These are phyloP conservation scores for Fusarium sambucinum DNA, from an alignment of 2,329 filamentous ascomycete genomes.

Conservation along the genomic window DNA sequence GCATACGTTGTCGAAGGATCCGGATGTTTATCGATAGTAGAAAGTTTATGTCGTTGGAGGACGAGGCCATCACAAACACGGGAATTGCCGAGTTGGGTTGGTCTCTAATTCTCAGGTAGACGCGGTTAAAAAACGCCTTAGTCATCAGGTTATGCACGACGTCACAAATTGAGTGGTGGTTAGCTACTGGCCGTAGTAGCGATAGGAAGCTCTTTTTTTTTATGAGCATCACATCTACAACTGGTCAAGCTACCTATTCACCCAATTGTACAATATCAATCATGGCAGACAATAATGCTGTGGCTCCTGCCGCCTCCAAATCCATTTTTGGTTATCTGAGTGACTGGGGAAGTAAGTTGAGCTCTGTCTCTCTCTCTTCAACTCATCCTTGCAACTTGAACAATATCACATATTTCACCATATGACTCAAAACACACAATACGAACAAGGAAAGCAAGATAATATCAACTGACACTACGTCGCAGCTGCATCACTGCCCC, in stretches of 20 bases:
- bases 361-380: neutral
- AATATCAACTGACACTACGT: slow-evolving; percentile 19
- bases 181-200: neutral
- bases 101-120: neutral
- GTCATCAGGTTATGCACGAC: slow-evolving; percentile 36
- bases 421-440: slow-evolving; percentile 2
- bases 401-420: slow-evolving; percentile 1
- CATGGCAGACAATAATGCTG: slow-evolving; percentile 49
- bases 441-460: neutral
- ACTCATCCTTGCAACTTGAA: slow-evolving; percentile 16
- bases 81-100: neutral
- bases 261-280: slow-evolving; percentile 15
- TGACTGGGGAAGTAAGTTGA: slow-evolving; percentile 64
- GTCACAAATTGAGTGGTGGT: slow-evolving; percentile 36
- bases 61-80: neutral
- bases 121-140: slow-evolving; percentile 13
- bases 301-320: slow-evolving; percentile 42
- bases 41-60: neutral
- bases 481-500: slow-evolving; percentile 65
- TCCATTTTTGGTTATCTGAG: slow-evolving; percentile 54
- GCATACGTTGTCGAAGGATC: slow-evolving; percentile 3
- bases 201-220: slow-evolving; percentile 25
- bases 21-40: neutral
- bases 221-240: slow-evolving; percentile 30
- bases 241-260: slow-evolving; percentile 27